Evolutionary conservation across 2,329 filamentous ascomycete genomes (phyloP), one percentile per base, ranked within the genome.

Genomic region (Chrysoporthe puriensis): DNA sequence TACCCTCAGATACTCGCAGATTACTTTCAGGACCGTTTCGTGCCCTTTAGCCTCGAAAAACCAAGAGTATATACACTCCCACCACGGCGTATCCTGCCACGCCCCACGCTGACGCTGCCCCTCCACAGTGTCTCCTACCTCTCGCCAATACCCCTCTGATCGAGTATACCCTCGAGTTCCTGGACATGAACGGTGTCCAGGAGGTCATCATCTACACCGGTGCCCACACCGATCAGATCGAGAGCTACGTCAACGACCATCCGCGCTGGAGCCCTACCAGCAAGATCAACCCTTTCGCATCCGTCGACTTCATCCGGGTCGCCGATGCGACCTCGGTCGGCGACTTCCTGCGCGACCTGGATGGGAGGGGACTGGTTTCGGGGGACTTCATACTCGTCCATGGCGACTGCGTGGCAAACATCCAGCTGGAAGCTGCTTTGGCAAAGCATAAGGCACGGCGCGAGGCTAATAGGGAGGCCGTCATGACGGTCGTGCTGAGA

Each of bases 151-250:
- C 91, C 1, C 95, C 96, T 46, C 84, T 99, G 71, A 97, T 99
- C 80, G 96, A 99, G 79, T 98, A 99, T 78, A 98, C 95, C 4
- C 89, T 98, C 74, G 94, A 98, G 76, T 98, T 97, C 75, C 89
- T 99, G 0, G 94, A 94, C 71, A 95, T 95, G 85, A 94, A 96
- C 68, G 94, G 94, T 67, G 94, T 98, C n/a, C 90, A 96, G 73
- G 93, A 97, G 72, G 91, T 98, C 64, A 97, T 92, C 77, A 87
- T 99, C 68, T 98, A 97, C 81, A 95, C 91, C 73, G 92, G 93
- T 69, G 90, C 93, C 40, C 94, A 97, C 77, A 91, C 91, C 42
- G 91, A 96, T 68, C 88, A 94, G 77, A 87, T 99, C 66, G 94
- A 98, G 80, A 86, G 88, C 72, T 97, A 98, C 77, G 90, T 99